phyloP scores from a whole-genome alignment of 805 yeast species.

The Hanseniaspora mollemarum region DNA sequence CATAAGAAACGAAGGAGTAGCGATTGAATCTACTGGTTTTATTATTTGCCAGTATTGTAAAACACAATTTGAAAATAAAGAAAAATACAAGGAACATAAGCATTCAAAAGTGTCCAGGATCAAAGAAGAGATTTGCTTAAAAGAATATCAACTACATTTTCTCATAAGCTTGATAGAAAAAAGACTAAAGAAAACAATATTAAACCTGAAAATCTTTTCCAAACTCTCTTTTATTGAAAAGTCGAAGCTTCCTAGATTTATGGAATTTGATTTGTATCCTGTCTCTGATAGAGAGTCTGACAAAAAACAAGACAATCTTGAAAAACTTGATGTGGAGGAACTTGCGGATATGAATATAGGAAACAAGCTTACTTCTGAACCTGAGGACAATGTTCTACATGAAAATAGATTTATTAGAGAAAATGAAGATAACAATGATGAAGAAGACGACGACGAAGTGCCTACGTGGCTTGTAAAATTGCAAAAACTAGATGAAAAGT shows the following conservation, averaged over 20 bases:
- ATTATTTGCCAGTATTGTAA: slow-evolving; percentile 22
- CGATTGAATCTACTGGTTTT: slow-evolving; percentile 4
- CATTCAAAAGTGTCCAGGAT: slow-evolving; percentile 62
- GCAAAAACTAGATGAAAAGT: slow-evolving; percentile 67
- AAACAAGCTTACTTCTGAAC: slow-evolving; percentile 17
- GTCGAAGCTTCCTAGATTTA: slow-evolving; percentile 44
- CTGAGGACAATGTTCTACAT: slow-evolving; percentile 7
- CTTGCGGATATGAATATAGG: slow-evolving; percentile 32
- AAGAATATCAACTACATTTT: slow-evolving; percentile 34
- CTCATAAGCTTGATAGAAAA: neutral
- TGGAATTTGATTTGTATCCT: slow-evolving; percentile 54
- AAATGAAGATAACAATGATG: slow-evolving; percentile 18
- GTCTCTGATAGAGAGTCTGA: slow-evolving; percentile 58
- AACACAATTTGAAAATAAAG: slow-evolving; percentile 53
- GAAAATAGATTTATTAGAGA: slow-evolving; percentile 24
- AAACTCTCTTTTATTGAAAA: slow-evolving; percentile 34
- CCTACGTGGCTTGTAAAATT: slow-evolving; percentile 89
- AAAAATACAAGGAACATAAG: slow-evolving; percentile 48
- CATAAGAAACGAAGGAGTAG: slow-evolving; percentile 10
- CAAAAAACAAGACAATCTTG: slow-evolving; percentile 45
- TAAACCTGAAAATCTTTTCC: slow-evolving; percentile 23
- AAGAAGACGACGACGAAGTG: slow-evolving; percentile 76
- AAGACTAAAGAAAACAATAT: slow-evolving; percentile 10
- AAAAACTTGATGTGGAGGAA: slow-evolving; percentile 28
- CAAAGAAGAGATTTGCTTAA: slow-evolving; percentile 29